Evolutionary conservation across 805 yeast genomes (phyloP), one percentile per base, ranked within the genome.

Genomic region (Hanseniaspora occidentalis): DNA sequence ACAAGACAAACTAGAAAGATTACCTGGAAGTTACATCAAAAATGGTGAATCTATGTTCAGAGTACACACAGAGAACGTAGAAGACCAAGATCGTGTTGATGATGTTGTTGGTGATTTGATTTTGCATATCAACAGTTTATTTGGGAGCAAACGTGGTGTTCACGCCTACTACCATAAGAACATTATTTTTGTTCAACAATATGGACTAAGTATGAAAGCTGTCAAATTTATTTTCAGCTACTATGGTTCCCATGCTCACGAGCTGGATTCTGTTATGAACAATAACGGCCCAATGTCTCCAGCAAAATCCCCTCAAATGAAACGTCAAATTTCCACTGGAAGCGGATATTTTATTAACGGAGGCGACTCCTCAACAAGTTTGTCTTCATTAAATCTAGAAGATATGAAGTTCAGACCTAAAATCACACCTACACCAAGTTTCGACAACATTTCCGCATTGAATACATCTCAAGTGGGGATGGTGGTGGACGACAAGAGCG

Each of bases 51-150:
- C 89, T 31, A 75, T 84, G 31, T 67, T 89, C 35, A 69, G 80
- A 43, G 77, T 85, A 52, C 82, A 84, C 49, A 78, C 94, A 2
- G 86, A 83, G 37, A 69, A 67, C 38, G 75, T 83, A 6, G 72
- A 71, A 35, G 76, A 73, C 35, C 63, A 67, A 22, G 84, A 79
- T 38, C 73, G 94, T 50, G 75, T 77, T 39, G 59, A 70, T 23
- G 69, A 78, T 36, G 70, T 79, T 16, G 72, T 84, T 61, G 96
- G 96, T 37, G 96, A 86, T 50, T 71, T 81, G 42, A 77, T 88
- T 36, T 78, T 88, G 19, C 86, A 85, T 57, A 75, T 88, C 42
- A 86, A 89, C 58, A 92, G 80, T 36, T 64, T 79, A 24, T 82
- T 75, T 54, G 69, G 71, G 13, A 73, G 70, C 14, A 38, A 29